Conservation (phyloP, 179 eudicot species). For the Silene noctiflora region DNA sequence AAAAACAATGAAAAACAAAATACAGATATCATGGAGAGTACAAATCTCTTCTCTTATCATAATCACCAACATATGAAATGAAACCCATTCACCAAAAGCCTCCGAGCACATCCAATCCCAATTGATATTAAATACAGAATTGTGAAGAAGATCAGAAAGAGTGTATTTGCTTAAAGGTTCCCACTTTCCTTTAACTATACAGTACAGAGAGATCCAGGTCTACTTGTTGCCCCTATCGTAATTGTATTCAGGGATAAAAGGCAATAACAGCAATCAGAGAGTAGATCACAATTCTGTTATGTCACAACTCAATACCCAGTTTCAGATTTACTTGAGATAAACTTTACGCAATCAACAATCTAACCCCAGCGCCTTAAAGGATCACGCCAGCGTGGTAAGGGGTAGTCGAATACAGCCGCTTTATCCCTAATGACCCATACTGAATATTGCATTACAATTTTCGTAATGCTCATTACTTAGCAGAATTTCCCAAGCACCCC, state of each 20-base stretch:
- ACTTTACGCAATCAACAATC: not conserved
- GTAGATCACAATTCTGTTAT: not conserved
- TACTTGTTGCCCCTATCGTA: not conserved
- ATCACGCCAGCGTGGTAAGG: not conserved
- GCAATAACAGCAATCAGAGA: not conserved
- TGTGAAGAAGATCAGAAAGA: constrained; percentile 1
- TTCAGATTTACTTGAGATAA: constrained; percentile 1
- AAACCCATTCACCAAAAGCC: not conserved
- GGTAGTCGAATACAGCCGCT: not conserved
- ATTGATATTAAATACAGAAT: not conserved
- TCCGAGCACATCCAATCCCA: not conserved
- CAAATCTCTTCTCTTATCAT: not conserved
- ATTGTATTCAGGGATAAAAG: not conserved
- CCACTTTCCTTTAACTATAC: not conserved
- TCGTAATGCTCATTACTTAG: not conserved
- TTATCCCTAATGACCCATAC: too few relatives aligned
- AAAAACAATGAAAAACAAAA: not conserved
- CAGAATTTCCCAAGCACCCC: not conserved
- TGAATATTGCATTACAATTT: not conserved
- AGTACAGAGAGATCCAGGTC: not conserved
- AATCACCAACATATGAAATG: constrained; percentile 1
- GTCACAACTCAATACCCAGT: not conserved
- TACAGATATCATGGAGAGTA: not conserved
- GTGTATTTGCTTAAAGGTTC: not conserved
- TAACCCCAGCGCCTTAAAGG: not conserved